Evolutionary conservation across 176 grass and related monocot species (phyloP).

Genomic region (Hsuehochloa calcarea): DNA sequence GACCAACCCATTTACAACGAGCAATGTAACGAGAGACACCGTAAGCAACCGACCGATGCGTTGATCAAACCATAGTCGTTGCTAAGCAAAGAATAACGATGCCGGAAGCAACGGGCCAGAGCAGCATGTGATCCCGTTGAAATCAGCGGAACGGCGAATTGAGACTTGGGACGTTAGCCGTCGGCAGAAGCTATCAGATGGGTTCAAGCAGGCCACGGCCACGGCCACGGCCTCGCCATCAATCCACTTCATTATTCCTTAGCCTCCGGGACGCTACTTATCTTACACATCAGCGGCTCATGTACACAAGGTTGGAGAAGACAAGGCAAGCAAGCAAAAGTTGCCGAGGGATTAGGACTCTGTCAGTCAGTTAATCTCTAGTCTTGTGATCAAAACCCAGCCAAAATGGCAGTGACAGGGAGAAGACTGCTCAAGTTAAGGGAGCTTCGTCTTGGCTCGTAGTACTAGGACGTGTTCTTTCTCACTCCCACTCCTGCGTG

Average conservation of each 20-base stretch:
- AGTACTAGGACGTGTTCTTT: too few species aligned
- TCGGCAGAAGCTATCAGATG: neutral
- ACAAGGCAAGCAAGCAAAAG: neutral
- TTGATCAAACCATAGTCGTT: neutral
- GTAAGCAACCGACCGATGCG: neutral
- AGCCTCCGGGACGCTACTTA: constrained; percentile 4
- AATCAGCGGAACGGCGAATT: neutral
- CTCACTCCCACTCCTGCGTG: constrained; percentile 56
- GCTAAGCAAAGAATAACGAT: neutral
- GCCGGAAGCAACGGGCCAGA: constrained; percentile 14
- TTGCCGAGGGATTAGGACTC: constrained; percentile 13
- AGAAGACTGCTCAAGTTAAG: neutral
- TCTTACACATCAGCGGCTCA: constrained; percentile 39
- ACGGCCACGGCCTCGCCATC: neutral
- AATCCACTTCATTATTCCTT: neutral
- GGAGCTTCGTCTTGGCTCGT: neutral
- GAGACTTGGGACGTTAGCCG: neutral
- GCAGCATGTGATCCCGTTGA: constrained; percentile 23
- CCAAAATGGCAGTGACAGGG: constrained; percentile 20
- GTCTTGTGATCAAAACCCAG: constrained; percentile 11
- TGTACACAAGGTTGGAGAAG: constrained; percentile 14
- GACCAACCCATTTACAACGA: neutral
- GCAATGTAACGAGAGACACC: neutral
- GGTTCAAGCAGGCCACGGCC: neutral
- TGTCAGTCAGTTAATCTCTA: constrained; percentile 18